These are phyloP conservation scores for Heteromeles arbutifolia DNA, from an alignment of 306 rosid species.

Conservation along the genomic window DNA sequence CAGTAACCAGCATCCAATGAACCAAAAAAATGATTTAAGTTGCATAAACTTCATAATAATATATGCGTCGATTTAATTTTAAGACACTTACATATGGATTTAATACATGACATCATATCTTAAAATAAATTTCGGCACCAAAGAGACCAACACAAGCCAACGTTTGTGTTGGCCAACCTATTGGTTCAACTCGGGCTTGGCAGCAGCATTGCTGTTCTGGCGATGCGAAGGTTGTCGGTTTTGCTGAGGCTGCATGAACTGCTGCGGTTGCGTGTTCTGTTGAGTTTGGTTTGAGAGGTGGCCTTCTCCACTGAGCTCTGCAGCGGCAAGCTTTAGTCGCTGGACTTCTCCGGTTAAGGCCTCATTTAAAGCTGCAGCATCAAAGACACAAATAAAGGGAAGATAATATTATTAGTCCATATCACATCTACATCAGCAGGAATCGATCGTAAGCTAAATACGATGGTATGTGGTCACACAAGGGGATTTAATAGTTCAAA, in stretches of 20 bases:
- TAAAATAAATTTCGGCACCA: conserved; percentile 2
- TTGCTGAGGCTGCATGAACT: conserved; percentile 25
- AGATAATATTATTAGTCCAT: background rate
- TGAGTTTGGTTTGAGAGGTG: conserved; percentile 31
- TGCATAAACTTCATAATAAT: background rate
- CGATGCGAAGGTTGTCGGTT: conserved; percentile 16
- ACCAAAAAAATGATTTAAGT: background rate
- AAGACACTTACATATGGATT: conserved; percentile 5
- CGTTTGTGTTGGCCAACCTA: conserved; percentile 4
- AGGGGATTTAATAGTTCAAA: too few species aligned
- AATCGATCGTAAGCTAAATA: background rate
- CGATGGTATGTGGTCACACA: too few species aligned
- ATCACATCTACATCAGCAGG: background rate
- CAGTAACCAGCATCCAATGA: background rate
- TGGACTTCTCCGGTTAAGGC: conserved; percentile 66
- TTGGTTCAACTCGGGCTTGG: conserved; percentile 12
- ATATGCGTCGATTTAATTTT: background rate
- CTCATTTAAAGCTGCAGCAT: conserved; percentile 63
- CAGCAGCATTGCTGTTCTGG: conserved; percentile 33
- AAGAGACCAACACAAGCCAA: conserved; percentile 2
- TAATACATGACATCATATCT: conserved; percentile 6
- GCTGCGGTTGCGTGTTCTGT: conserved; percentile 28
- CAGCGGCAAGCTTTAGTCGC: conserved; percentile 48
- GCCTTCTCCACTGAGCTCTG: conserved; percentile 54
- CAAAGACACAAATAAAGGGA: background rate